phyloP scores from a whole-genome alignment of 1,284 basidiomycete genomes.

The Mixia osmundae region DNA sequence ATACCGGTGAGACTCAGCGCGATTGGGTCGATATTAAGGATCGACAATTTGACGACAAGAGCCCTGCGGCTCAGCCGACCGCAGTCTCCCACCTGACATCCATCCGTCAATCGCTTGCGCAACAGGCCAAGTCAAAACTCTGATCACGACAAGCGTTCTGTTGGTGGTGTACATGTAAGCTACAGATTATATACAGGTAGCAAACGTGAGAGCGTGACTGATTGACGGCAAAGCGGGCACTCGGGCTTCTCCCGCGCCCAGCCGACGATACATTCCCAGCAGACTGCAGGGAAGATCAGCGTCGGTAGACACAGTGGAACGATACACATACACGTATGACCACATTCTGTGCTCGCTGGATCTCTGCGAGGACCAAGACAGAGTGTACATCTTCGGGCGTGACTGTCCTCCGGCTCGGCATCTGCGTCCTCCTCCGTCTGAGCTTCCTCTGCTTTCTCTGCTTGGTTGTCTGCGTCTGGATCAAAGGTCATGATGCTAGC shows the following conservation, averaged over 20 bases:
- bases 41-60: slow-evolving; percentile 29
- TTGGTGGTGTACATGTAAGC: too few relatives aligned
- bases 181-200: slow-evolving; percentile 18
- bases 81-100: slow-evolving; percentile 1
- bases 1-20: slow-evolving; percentile 43
- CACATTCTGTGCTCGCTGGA: slow-evolving; percentile 22
- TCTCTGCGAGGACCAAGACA: slow-evolving; percentile 21
- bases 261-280: slow-evolving; percentile 22
- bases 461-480: slow-evolving; percentile 14
- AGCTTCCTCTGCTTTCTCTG: slow-evolving; percentile 12
- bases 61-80: slow-evolving; percentile 6
- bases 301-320: background rate
- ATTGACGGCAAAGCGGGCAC: slow-evolving; percentile 20
- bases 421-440: slow-evolving; percentile 10
- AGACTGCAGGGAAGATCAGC: slow-evolving; percentile 12
- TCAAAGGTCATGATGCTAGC: slow-evolving; percentile 12
- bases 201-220: slow-evolving; percentile 14
- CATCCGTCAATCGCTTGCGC: background rate
- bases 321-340: slow-evolving; percentile 19
- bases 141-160: too few relatives aligned
- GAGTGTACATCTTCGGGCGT: slow-evolving; percentile 21
- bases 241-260: slow-evolving; percentile 24
- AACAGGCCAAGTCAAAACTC: too few relatives aligned
- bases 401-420: slow-evolving; percentile 6
- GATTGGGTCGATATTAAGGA: slow-evolving; percentile 43